Evolutionary conservation across 306 rosid species (phyloP).

Genomic region (Glycine soja): DNA sequence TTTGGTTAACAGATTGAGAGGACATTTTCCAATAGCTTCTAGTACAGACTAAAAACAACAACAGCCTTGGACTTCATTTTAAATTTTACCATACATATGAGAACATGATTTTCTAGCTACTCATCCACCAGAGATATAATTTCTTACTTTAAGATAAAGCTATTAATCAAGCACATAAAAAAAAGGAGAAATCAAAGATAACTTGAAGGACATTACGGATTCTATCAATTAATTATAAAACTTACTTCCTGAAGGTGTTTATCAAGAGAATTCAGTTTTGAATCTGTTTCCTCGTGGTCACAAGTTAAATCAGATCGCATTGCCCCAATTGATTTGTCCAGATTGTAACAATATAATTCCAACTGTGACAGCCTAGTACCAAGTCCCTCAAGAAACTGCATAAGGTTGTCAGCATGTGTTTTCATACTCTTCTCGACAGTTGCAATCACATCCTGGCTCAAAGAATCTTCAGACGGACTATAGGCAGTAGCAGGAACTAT

Average conservation of each 20-base stretch:
- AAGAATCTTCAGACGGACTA: conserved; percentile 65
- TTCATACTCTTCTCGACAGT: conserved; percentile 88
- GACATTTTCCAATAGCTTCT: neutral
- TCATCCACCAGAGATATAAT: neutral
- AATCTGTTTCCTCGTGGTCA: conserved; percentile 82
- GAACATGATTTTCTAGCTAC: neutral
- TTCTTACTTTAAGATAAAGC: conserved; percentile 5
- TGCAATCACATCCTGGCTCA: conserved; percentile 67
- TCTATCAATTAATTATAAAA: conserved; percentile 29
- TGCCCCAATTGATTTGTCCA: conserved; percentile 92
- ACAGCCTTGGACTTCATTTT: conserved; percentile 2
- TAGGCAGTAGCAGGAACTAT: conserved; percentile 59
- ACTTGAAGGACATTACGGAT: neutral
- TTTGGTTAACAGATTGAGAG: conserved; percentile 42
- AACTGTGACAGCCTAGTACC: conserved; percentile 86
- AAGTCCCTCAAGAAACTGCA: conserved; percentile 90
- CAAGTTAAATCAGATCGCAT: conserved; percentile 79
- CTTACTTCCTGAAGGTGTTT: conserved; percentile 88
- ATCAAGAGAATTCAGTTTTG: conserved; percentile 76
- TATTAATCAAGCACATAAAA: conserved; percentile 7
- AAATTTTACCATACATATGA: neutral
- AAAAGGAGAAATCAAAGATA: conserved; percentile 12
- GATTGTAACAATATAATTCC: conserved; percentile 90
- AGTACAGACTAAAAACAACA: neutral
- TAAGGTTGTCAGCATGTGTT: conserved; percentile 73